Conservation (phyloP, 768 basidiomycete species). For the Floccularia luteovirens region DNA sequence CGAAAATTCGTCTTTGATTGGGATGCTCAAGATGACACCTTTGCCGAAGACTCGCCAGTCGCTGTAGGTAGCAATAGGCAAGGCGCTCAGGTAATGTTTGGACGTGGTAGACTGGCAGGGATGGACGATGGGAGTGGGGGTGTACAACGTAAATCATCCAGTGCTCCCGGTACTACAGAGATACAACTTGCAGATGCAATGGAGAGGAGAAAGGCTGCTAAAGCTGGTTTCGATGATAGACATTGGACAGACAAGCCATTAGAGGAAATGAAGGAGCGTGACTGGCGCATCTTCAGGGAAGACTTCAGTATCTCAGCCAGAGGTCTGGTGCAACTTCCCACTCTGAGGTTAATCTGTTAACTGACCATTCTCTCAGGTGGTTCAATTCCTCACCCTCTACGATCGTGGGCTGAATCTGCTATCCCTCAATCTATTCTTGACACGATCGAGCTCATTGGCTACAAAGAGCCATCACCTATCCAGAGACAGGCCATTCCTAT, state of each 20-base stretch:
- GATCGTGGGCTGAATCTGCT: slow-evolving; percentile 84
- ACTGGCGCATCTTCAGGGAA: slow-evolving; percentile 99
- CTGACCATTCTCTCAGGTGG: slow-evolving; percentile 50
- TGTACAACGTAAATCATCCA: slow-evolving; percentile 25
- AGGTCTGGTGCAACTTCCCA: slow-evolving; percentile 40
- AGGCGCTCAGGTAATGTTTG: slow-evolving; percentile 86
- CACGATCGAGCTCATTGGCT: slow-evolving; percentile 87
- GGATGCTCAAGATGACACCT: slow-evolving; percentile 95
- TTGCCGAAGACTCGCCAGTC: slow-evolving; percentile 66
- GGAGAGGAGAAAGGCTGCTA: slow-evolving; percentile 76
- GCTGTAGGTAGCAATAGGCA: slow-evolving; percentile 67
- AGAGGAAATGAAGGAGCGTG: slow-evolving; percentile 91
- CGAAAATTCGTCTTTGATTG: slow-evolving; percentile 99
- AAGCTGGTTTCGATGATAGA: slow-evolving; percentile 82
- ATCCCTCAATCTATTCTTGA: slow-evolving; percentile 77
- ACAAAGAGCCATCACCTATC: slow-evolving; percentile 95
- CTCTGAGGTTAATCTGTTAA: neutral
- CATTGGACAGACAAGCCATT: slow-evolving; percentile 97
- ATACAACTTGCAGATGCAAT: slow-evolving; percentile 69
- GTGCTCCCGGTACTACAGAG: slow-evolving; percentile 20
- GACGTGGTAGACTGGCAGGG: slow-evolving; percentile 74
- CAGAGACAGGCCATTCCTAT: slow-evolving; percentile 99
- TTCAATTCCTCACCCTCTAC: slow-evolving; percentile 85
- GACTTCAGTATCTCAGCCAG: slow-evolving; percentile 95
- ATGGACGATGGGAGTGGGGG: slow-evolving; percentile 72